Evolutionary conservation across 2,329 filamentous ascomycete genomes (phyloP).

Genomic region (Sphaceloma murrayae): DNA sequence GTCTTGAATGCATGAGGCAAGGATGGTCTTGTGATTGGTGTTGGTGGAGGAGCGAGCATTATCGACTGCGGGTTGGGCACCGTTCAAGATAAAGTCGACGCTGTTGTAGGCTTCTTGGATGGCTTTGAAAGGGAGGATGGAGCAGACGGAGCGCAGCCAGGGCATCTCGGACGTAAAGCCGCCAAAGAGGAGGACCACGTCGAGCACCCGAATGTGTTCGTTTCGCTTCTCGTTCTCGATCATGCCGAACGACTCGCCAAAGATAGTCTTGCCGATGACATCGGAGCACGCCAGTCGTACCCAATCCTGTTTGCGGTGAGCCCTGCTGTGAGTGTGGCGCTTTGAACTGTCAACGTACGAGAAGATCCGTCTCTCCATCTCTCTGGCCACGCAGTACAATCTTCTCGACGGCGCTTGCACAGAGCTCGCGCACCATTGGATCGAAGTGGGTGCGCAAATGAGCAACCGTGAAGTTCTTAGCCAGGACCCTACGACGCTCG

Average conservation of each 20-base stretch:
- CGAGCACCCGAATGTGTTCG: slow-evolving; percentile 15
- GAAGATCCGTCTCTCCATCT: slow-evolving; percentile 9
- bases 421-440: slow-evolving; percentile 14
- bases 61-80: slow-evolving; percentile 12
- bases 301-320: slow-evolving; percentile 8
- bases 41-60: slow-evolving; percentile 1
- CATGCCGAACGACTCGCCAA: slow-evolving; percentile 15
- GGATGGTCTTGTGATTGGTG: slow-evolving; percentile 9
- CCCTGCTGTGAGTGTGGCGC: not conserved
- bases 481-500: slow-evolving; percentile 14
- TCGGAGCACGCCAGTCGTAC: slow-evolving; percentile 15
- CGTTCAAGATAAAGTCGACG: slow-evolving; percentile 15
- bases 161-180: slow-evolving; percentile 13
- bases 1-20: slow-evolving; percentile 14
- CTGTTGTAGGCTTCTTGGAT: slow-evolving; percentile 15
- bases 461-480: slow-evolving; percentile 13
- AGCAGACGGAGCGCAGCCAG: slow-evolving; percentile 3
- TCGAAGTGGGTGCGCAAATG: slow-evolving; percentile 14
- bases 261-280: slow-evolving; percentile 11
- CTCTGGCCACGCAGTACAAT: slow-evolving; percentile 3
- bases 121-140: slow-evolving; percentile 10
- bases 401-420: slow-evolving; percentile 10
- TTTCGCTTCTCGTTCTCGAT: slow-evolving; percentile 15
- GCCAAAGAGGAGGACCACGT: slow-evolving; percentile 11
- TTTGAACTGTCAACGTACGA: not conserved